Percentiles rank a stretch among this genome's conserved stretches.
phyloP scores from a whole-genome alignment of 225 moss, liverwort and hornwort genomes.

The Asterella californica region DNA sequence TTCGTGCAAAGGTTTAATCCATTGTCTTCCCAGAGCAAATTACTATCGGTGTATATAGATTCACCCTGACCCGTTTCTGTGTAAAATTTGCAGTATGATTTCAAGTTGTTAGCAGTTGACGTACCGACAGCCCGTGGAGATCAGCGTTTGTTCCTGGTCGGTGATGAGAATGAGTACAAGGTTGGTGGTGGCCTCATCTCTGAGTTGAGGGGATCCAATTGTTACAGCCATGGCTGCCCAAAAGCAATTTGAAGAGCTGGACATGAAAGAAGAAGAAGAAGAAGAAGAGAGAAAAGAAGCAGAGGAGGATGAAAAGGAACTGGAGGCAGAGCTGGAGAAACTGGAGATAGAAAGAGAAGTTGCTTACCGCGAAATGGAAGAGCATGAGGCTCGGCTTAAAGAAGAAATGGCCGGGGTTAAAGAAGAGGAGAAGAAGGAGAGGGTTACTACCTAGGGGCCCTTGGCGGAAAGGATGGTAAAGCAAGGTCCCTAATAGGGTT shows the following conservation, averaged over 20 bases:
- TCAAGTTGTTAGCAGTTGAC: too few relatives aligned
- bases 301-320: conserved; percentile 28
- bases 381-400: conserved; percentile 1
- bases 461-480: background rate
- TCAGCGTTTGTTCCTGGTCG: too few relatives aligned
- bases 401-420: background rate
- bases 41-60: background rate
- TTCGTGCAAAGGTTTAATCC: too few relatives aligned
- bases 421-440: conserved; percentile 12
- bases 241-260: too few relatives aligned
- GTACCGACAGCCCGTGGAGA: too few relatives aligned
- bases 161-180: too few relatives aligned
- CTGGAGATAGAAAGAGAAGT: conserved; percentile 25
- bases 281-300: conserved; percentile 60
- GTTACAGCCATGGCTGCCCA: too few relatives aligned
- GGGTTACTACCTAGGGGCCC: background rate
- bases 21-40: background rate
- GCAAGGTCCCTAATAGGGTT: conserved; percentile 11
- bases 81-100: too few relatives aligned
- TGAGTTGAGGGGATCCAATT: too few relatives aligned
- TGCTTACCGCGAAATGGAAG: conserved; percentile 17
- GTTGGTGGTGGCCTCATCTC: too few relatives aligned
- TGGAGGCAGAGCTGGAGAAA: conserved; percentile 24
- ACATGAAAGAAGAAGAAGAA: conserved; percentile 76
- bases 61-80: background rate